Evolutionary conservation across 164 flowering plant genomes (phyloP).

Genomic region (Aristolochia californica): DNA sequence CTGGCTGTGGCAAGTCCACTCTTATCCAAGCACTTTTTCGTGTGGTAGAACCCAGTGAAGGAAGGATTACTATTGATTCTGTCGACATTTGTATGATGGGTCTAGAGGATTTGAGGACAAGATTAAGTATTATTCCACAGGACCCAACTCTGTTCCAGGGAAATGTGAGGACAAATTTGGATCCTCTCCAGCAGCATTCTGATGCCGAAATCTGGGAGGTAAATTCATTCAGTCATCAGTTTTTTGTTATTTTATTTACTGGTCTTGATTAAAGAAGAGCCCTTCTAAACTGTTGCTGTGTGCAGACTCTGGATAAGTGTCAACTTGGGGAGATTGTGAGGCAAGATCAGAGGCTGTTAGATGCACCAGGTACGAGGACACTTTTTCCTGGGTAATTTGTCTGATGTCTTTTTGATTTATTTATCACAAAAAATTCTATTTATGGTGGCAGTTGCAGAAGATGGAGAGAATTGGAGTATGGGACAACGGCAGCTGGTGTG

Average conservation of each 20-base stretch:
- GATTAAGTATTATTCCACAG: slow-evolving; percentile 71
- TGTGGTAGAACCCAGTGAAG: slow-evolving; percentile 58
- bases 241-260: background rate
- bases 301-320: slow-evolving; percentile 52
- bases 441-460: slow-evolving; percentile 54
- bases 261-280: too few relatives aligned
- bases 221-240: slow-evolving; percentile 1
- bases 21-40: slow-evolving; percentile 79
- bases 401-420: background rate
- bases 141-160: slow-evolving; percentile 81
- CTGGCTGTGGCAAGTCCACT: slow-evolving; percentile 93
- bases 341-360: slow-evolving; percentile 53
- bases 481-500: slow-evolving; percentile 86
- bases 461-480: slow-evolving; percentile 85
- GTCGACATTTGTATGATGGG: slow-evolving; percentile 51
- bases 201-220: slow-evolving; percentile 81
- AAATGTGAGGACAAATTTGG: slow-evolving; percentile 66
- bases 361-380: slow-evolving; percentile 47
- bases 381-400: background rate
- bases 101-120: slow-evolving; percentile 65
- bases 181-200: slow-evolving; percentile 54
- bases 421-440: background rate
- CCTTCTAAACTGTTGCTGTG: slow-evolving; percentile 1
- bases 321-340: slow-evolving; percentile 39
- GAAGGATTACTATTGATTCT: slow-evolving; percentile 60